Base-by-base conservation (phyloP, 1,139 yeast species). In the Pichia cactophila region DNA sequence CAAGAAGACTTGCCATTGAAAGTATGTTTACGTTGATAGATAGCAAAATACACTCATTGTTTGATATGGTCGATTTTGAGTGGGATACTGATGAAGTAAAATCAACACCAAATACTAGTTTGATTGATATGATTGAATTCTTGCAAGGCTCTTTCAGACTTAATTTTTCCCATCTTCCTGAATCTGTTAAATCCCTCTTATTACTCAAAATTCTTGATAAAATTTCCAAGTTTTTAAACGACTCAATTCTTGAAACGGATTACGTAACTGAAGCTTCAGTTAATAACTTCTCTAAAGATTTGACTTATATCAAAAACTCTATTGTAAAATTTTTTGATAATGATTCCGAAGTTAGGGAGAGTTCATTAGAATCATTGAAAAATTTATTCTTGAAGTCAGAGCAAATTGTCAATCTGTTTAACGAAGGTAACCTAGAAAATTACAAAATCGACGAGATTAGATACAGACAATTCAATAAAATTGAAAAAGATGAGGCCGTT, bases 121-220 rank as follows among this genome's bases (percentile, higher is more conserved):
- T 90, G 53, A 80, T 81, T 48, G 97, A 92, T 68, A 81, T 89
- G 72, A 92, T 95, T n/a, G 78, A 83, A 52, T 92, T 83, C 65
- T 73, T 92, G 64, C 88, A 86, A 56, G 87, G 88, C 65, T 78
- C 90, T 73, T 88, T 92, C 63, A 81, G 85, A 47, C 83, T 95
- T 1, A 88, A 95, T n/a, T 78, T 92, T 58, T 82, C 86, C 20
- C 86, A 85, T 54, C 73, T 92, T 41, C 97, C 97, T 0, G 76
- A 75, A 46, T 77, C 86, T 11, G 82, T 92, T 52, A 79, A 88
- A 58, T 82, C 94, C 3, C 70, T 90, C 55, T 80, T 95, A 33
- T 77, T 90, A 55, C 81, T 89, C 59, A 78, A 95, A 62, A 89
- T 92, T 38, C 87, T 87, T 64, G 97, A 90, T 68, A 83, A 85